These are phyloP conservation scores for Anisodus acutangulus DNA, from an alignment of 257 asterid genomes.

Conservation along the genomic window DNA sequence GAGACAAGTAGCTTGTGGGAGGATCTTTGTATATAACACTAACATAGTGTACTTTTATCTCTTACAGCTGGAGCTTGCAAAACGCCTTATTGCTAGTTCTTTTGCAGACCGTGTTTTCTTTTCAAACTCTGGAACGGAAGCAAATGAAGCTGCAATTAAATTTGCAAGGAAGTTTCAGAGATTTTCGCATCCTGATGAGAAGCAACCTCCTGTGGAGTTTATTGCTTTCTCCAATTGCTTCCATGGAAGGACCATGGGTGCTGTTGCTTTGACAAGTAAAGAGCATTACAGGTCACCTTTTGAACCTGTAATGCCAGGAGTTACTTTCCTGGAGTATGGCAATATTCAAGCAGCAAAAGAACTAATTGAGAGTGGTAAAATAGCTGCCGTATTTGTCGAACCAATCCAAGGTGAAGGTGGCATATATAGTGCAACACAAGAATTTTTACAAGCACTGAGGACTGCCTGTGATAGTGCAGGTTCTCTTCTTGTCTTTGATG, in stretches of 20 bases:
- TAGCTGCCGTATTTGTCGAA: slow-evolving; percentile 95
- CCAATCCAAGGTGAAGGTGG: slow-evolving; percentile 99
- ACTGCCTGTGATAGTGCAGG: slow-evolving; percentile 75
- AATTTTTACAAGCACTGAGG: slow-evolving; percentile 71
- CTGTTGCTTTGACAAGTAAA: slow-evolving; percentile 90
- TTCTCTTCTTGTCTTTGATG: slow-evolving; percentile 85
- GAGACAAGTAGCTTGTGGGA: too few species aligned
- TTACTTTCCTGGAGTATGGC: slow-evolving; percentile 80
- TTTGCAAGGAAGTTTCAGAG: too few species aligned
- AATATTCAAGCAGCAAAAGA: slow-evolving; percentile 66
- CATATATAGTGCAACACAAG: slow-evolving; percentile 71
- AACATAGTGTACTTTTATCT: slow-evolving; percentile 11
- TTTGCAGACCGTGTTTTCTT: slow-evolving; percentile 96
- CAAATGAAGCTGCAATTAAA: too few species aligned
- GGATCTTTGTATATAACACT: not conserved
- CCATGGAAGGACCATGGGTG: slow-evolving; percentile 96
- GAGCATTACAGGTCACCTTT: slow-evolving; percentile 81
- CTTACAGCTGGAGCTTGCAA: slow-evolving; percentile 86
- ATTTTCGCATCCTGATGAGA: too few species aligned
- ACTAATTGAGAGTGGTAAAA: slow-evolving; percentile 62
- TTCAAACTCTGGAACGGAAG: slow-evolving; percentile 74
- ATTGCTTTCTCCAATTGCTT: slow-evolving; percentile 50
- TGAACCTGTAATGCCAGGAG: slow-evolving; percentile 97
- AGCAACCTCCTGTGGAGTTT: too few species aligned
- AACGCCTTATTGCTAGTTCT: slow-evolving; percentile 65